Evolutionary conservation across 2,329 filamentous ascomycete species (phyloP), one percentile per base, ranked within the genome.

Genomic region (Dendryphion nanum): DNA sequence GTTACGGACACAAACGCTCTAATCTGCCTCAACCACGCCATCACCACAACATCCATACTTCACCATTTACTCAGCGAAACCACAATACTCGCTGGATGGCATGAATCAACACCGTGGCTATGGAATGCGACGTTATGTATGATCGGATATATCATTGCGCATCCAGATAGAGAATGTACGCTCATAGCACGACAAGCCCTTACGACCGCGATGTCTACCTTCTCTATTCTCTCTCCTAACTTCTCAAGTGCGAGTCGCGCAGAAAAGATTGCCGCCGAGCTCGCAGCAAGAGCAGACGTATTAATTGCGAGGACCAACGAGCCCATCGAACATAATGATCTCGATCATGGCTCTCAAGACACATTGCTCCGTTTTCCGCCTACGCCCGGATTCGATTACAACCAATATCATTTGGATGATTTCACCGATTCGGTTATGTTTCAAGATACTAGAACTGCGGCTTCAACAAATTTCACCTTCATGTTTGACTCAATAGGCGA

Each of bases 71-170:
- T 48, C 7, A 35, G 35, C 7, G 38, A 50, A 30, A 42, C 45
- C 0, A 30, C 41, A 10, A 29, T 47, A 13, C 41, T 57, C 8
- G 35, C 41, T 14, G 67, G 68, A 6, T 68, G 58, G 59, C 57
- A 66, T 40, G 63, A 69, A 34, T 54, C 59, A 1, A 72, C 69
- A 35, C 65, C 69, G 17, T 72, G 65, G 57, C 69, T 72, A 43
- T 72, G 69, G 66, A 66, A 70, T 40, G 66, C 68, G 1, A 52
- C 64, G 1, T 44, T 73, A 14, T 61, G 65, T 3, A 51, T 72
- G 2, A 40, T 72, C 6, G 70, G 69, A 5, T 74, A 68, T 42
- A 46, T 68, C 2, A 42, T 73, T 0, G 63, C 66, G 0, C 61
- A 68, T 34, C 69, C 70, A 1, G 30, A 53, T 1, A 44, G 59